These are phyloP conservation scores for Zymoseptoria ardabiliae DNA, from an alignment of 2,329 filamentous ascomycete genomes.

Conservation along the genomic window DNA sequence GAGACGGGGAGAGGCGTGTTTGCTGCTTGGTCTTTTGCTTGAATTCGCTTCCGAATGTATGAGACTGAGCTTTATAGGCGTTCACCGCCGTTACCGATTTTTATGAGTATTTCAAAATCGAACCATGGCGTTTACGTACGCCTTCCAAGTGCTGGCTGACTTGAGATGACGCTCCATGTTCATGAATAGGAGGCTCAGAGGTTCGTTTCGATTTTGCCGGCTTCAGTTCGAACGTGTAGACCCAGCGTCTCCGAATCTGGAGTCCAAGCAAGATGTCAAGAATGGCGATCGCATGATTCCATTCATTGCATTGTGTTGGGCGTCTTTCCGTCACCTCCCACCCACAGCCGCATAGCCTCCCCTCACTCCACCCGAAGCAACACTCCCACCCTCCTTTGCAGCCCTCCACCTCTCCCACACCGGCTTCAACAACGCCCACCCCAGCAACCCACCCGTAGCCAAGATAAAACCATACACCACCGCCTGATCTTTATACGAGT, in stretches of 20 bases:
- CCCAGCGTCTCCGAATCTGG: not conserved
- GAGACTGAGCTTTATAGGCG: too few species aligned
- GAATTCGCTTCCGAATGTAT: not conserved
- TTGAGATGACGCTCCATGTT: not conserved
- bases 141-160: too few species aligned
- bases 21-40: not conserved
- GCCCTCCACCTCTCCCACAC: slow-evolving; percentile 42
- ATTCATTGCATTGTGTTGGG: not conserved
- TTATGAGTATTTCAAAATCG: too few species aligned
- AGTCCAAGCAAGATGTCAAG: not conserved
- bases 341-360: slow-evolving; percentile 3
- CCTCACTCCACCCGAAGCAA: slow-evolving; percentile 1
- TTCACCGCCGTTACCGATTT: too few species aligned
- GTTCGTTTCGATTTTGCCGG: not conserved
- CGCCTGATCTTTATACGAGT: slow-evolving; percentile 59
- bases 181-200: not conserved
- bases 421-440: slow-evolving; percentile 54
- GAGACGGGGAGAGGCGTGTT: not conserved
- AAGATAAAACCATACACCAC: slow-evolving; percentile 61
- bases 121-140: too few species aligned
- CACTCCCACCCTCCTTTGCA: not conserved
- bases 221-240: not conserved
- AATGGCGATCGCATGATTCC: not conserved
- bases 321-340: not conserved
- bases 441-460: slow-evolving; percentile 53